Base-by-base conservation (phyloP, 768 basidiomycete species). In the Filobasidium floriforme region DNA sequence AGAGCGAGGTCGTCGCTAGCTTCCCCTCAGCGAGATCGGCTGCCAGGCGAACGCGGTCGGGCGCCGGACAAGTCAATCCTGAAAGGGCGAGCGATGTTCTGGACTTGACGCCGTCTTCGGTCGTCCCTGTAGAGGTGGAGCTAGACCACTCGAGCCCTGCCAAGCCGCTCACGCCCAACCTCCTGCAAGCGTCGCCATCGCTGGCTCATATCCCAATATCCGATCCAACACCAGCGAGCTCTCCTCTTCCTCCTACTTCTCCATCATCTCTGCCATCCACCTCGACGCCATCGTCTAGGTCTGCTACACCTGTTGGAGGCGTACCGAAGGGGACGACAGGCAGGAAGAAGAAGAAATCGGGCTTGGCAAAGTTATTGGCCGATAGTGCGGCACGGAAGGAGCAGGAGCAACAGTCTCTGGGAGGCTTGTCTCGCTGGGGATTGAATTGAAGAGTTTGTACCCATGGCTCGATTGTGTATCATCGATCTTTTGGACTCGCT, bases 271-370 rank as follows among this genome's bases (percentile, higher is more conserved):
- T 68, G 1, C 67, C 67, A 41, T 28, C 64, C 9, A 40, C 28
- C 1, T n/a, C 54, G 28, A 57, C 57, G 12, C 37, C 67, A 26
- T 14, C 62, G 10, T 63, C 46, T 1, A 18, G 55, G 5, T 54
- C 63, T 11, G 59, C 67, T 10, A n/a, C 67, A 15, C 51, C 52
- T 44, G 44, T 51, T 14, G 46, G 28, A 9, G 60, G 46, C 1
- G 22, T 55, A 26, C 49, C 59, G n/a, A 64, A 64, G 43, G 14
- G 59, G 28, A 22, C 29, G 4, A 49, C 46, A 22, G 43, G 41
- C 3, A 68, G 62, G 44, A 64, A 63, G 60, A 68, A 68, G 59
- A 64, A 68, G 41, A 68, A 68, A 41, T 54, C 59, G n/a, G 67
- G 67, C 6, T 37, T 68, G 22, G 59, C 59, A 14, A 65, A 68